phyloP scores from a whole-genome alignment of 2,329 filamentous ascomycete genomes.

The Aspergillus ochraceus region DNA sequence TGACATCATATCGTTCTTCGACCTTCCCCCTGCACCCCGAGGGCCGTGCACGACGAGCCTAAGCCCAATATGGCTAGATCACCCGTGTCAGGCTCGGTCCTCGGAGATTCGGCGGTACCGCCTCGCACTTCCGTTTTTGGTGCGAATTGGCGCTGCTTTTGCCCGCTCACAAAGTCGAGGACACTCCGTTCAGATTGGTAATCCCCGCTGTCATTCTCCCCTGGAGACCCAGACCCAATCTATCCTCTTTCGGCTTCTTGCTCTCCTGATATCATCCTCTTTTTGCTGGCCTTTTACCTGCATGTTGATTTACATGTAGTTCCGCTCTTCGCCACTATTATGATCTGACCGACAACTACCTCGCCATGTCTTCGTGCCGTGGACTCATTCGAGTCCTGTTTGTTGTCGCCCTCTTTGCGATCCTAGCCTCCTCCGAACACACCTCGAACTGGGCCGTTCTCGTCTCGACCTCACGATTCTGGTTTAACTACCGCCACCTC shows the following conservation, averaged over 20 bases:
- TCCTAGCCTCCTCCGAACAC: constrained; percentile 52
- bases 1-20: too few species aligned
- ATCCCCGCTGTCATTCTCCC: neutral
- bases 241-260: too few species aligned
- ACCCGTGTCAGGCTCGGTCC: too few species aligned
- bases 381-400: constrained; percentile 27
- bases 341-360: constrained; percentile 15
- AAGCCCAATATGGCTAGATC: too few species aligned
- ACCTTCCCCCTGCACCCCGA: too few species aligned
- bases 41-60: too few species aligned
- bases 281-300: neutral
- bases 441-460: constrained; percentile 99
- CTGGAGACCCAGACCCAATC: neutral
- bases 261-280: neutral
- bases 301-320: neutral
- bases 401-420: constrained; percentile 20
- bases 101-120: too few species aligned
- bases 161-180: too few species aligned
- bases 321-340: constrained; percentile 4
- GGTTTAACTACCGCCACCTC: constrained; percentile 99
- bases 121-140: too few species aligned
- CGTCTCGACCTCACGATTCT: constrained; percentile 97
- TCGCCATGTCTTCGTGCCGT: constrained; percentile 28
- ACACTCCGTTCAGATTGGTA: too few species aligned
- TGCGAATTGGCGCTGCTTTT: too few species aligned